phyloP scores from a whole-genome alignment of 345 rosid genomes.

The Citrus trifoliata region DNA sequence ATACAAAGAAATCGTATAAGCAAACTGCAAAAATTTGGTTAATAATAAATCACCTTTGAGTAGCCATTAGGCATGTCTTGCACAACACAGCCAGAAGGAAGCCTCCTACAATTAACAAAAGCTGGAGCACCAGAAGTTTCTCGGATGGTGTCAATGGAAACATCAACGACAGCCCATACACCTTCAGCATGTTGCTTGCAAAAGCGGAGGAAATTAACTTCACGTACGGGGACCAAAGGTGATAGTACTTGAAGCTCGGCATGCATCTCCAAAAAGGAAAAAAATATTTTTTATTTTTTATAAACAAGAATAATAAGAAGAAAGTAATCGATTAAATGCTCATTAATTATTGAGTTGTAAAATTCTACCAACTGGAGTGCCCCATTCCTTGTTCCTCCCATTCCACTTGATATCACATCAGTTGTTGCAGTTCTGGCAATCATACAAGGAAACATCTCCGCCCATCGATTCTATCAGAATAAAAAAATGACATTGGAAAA shows the following conservation, averaged over 20 bases:
- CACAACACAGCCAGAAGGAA: constrained; percentile 95
- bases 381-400: constrained; percentile 93
- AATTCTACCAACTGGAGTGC: constrained; percentile 78
- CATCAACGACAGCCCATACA: constrained; percentile 96
- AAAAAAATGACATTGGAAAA: background rate
- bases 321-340: background rate
- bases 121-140: constrained; percentile 52
- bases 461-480: constrained; percentile 72
- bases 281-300: background rate
- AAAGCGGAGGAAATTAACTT: constrained; percentile 76
- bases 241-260: constrained; percentile 89
- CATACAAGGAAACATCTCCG: constrained; percentile 94
- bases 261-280: constrained; percentile 50
- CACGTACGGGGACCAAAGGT: constrained; percentile 92
- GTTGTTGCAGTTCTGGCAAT: constrained; percentile 74
- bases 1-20: background rate
- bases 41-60: constrained; percentile 59
- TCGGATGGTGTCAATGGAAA: constrained; percentile 62
- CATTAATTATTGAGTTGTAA: background rate
- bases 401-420: constrained; percentile 74
- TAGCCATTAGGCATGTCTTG: constrained; percentile 97
- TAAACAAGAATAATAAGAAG: too few species aligned
- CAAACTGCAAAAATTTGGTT: background rate
- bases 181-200: constrained; percentile 96
- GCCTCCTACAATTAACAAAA: constrained; percentile 64